These are phyloP conservation scores for Ogataea neopini DNA, from an alignment of 805 yeast species.

Conservation along the genomic window DNA sequence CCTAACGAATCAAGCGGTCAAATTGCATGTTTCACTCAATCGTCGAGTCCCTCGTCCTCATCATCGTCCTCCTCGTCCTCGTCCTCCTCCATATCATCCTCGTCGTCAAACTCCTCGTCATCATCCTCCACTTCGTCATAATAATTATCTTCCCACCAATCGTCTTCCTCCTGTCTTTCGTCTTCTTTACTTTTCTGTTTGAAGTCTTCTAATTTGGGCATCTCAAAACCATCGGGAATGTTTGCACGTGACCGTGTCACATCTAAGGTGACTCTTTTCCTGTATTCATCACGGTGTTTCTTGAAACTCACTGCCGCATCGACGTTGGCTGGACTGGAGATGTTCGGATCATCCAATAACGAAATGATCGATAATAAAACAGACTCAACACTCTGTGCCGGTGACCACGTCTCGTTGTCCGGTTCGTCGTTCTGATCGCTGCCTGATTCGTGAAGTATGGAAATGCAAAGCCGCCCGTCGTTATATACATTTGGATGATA, in stretches of 20 bases:
- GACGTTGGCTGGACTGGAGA: slow-evolving; percentile 91
- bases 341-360: slow-evolving; percentile 90
- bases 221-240: slow-evolving; percentile 80
- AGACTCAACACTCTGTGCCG: slow-evolving; percentile 89
- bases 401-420: slow-evolving; percentile 93
- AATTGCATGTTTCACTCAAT: neutral
- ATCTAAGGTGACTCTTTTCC: slow-evolving; percentile 73
- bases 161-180: slow-evolving; percentile 35
- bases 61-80: slow-evolving; percentile 20
- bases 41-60: slow-evolving; percentile 7
- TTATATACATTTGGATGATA: slow-evolving; percentile 95
- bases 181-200: slow-evolving; percentile 23
- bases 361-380: slow-evolving; percentile 92
- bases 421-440: slow-evolving; percentile 87
- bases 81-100: slow-evolving; percentile 28
- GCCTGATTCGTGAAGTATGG: slow-evolving; percentile 89
- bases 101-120: slow-evolving; percentile 32
- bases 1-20: neutral
- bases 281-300: slow-evolving; percentile 77
- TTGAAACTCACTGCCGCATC: slow-evolving; percentile 96
- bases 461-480: slow-evolving; percentile 92
- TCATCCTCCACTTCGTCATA: slow-evolving; percentile 37
- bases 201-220: slow-evolving; percentile 72
- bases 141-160: slow-evolving; percentile 36
- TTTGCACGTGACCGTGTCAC: slow-evolving; percentile 81